A percentile compares a stretch with the other conserved stretches of the same genome.
phyloP scores from a whole-genome alignment of 192 early-diverging fungal species.

The Chytriomyces confervae region DNA sequence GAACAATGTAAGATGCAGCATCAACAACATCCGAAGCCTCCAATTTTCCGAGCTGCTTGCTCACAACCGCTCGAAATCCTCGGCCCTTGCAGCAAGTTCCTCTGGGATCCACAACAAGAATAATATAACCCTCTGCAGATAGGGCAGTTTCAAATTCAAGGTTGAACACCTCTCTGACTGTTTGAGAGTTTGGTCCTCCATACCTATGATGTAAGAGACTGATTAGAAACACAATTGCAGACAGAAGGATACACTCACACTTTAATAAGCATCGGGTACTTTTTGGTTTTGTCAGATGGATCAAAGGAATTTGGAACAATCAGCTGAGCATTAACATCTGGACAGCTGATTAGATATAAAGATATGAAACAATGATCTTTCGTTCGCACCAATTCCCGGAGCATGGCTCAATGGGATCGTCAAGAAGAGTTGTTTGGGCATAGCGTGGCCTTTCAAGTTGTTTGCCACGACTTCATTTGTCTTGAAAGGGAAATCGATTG shows the following conservation, averaged over 20 bases:
- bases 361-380: background rate
- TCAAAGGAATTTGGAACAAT: slow-evolving; percentile 83
- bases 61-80: slow-evolving; percentile 75
- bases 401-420: slow-evolving; percentile 41
- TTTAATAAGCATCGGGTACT: slow-evolving; percentile 87
- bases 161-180: slow-evolving; percentile 43
- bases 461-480: slow-evolving; percentile 56
- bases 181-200: slow-evolving; percentile 91
- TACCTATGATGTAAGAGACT: slow-evolving; percentile 33
- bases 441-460: slow-evolving; percentile 57
- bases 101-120: slow-evolving; percentile 74
- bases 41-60: slow-evolving; percentile 76
- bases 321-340: slow-evolving; percentile 80
- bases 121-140: slow-evolving; percentile 46
- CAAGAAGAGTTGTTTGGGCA: slow-evolving; percentile 62
- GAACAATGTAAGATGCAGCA: slow-evolving; percentile 72
- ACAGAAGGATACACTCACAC: slow-evolving; percentile 57
- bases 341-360: background rate
- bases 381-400: background rate
- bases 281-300: slow-evolving; percentile 51
- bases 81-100: slow-evolving; percentile 90
- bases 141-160: slow-evolving; percentile 53
- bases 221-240: background rate
- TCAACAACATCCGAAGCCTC: slow-evolving; percentile 89
- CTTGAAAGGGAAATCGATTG: slow-evolving; percentile 24